phyloP scores from a whole-genome alignment of 2,329 filamentous ascomycete species.

The Colletotrichum noveboracense region DNA sequence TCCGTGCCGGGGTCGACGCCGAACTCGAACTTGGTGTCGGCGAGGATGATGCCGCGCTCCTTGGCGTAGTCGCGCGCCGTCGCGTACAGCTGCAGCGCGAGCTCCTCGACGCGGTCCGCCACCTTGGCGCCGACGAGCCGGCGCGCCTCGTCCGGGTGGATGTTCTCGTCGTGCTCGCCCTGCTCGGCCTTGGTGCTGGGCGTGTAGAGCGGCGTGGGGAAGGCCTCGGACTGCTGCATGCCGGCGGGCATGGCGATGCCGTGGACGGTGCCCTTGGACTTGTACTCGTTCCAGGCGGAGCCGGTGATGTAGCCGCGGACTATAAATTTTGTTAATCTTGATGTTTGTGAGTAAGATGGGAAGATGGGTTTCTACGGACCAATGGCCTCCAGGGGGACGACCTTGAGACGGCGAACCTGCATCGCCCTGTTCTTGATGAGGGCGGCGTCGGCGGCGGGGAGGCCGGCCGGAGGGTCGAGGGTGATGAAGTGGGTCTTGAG shows the following conservation, averaged over 20 bases:
- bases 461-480: constrained; percentile 41
- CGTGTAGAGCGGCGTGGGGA: constrained; percentile 72
- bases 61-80: constrained; percentile 67
- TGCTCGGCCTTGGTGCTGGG: constrained; percentile 85
- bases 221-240: constrained; percentile 71
- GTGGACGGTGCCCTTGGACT: constrained; percentile 77
- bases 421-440: constrained; percentile 72
- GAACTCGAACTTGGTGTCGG: constrained; percentile 68
- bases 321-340: constrained; percentile 15
- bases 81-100: constrained; percentile 69
- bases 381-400: constrained; percentile 83
- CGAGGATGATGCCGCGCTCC: constrained; percentile 75
- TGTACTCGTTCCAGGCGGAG: constrained; percentile 81
- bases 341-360: neutral
- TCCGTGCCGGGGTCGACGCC: constrained; percentile 68
- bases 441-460: constrained; percentile 47
- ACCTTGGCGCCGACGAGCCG: constrained; percentile 69
- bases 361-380: constrained; percentile 23
- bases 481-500: constrained; percentile 59
- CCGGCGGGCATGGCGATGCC: constrained; percentile 73
- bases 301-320: constrained; percentile 92
- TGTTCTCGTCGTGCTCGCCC: constrained; percentile 85
- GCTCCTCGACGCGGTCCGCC: constrained; percentile 67
- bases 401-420: constrained; percentile 75
- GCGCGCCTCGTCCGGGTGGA: constrained; percentile 69